Conservation (phyloP, 2,329 filamentous ascomycete species). For the Colletotrichum spaethianum region DNA sequence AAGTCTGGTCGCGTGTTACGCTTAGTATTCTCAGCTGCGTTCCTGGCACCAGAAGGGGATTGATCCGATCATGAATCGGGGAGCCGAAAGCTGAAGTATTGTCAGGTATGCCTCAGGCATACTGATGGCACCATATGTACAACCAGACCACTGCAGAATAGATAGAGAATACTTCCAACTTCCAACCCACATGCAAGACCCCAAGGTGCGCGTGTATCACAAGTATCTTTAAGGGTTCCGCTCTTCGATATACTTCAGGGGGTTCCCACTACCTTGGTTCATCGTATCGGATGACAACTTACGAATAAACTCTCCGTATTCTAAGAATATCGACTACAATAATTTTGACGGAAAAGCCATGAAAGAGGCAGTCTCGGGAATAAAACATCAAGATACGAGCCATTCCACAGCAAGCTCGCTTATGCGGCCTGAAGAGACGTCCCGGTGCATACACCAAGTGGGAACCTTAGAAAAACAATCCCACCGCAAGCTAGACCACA, state of each 20-base stretch:
- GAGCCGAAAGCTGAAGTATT: neutral
- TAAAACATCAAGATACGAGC: neutral
- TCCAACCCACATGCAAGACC: too few relatives aligned
- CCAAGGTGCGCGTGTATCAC: too few relatives aligned
- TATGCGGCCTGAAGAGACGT: constrained; percentile 26
- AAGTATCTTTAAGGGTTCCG: neutral
- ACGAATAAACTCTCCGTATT: neutral
- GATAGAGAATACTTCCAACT: too few relatives aligned
- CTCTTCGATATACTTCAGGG: constrained; percentile 6
- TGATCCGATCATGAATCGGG: neutral
- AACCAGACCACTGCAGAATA: too few relatives aligned
- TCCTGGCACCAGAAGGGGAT: constrained; percentile 1
- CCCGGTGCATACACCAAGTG: constrained; percentile 23
- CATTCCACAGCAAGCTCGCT: constrained; percentile 17
- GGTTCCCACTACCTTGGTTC: constrained; percentile 7
- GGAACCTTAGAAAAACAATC: constrained; percentile 15
- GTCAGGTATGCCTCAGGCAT: too few relatives aligned
- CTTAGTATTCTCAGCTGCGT: constrained; percentile 42
- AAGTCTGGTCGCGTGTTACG: constrained; percentile 52
- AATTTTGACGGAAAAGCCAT: neutral
- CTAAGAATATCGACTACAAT: neutral
- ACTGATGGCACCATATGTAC: too few relatives aligned
- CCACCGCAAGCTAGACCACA: constrained; percentile 3
- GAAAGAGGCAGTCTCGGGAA: neutral
- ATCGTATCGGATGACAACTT: neutral